Base-by-base conservation (phyloP, 2,329 filamentous ascomycete species). In the Lasiodiplodia gonubiensis region DNA sequence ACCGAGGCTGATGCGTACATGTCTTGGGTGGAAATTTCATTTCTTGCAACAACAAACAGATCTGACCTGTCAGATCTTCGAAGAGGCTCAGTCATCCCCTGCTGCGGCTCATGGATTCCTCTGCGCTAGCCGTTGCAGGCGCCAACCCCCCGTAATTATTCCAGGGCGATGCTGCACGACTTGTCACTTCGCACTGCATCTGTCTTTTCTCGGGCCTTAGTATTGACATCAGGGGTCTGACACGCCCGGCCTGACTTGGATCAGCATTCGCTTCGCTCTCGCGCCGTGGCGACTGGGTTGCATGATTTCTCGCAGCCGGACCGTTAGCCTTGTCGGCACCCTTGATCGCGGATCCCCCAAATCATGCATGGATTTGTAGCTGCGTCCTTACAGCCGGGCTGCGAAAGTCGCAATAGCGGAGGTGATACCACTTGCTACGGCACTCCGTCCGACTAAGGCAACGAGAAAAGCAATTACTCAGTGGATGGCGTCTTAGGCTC, bases 311-410 rank as follows among this genome's bases (percentile, higher is more conserved):
- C 14, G 23, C 55, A 25, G 39, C 57, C 57, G 27, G 33, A n/a
- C 27, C 30, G 18, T 48, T 30, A 21, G 18, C 12, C 25, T 18
- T 7, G 33, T 25, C 39, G 18, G 25, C 42, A 18, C 55, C 16
- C 35, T 16, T 61, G 57, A 61, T 61, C 42, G 30, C 27, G 3
- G 39, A 49, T 61, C 57, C 25, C 57, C 18, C 25, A 37, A n/a
- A 33, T 61, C 25, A 18, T 48, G 39, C 39, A 61, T 33, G 25
- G 11, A 46, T 18, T 21, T 48, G 25, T 25, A 27, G 39, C 21
- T 35, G 10, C 35, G 37, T 16, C 42, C 16, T 27, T 30, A 46
- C 8, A 46, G 42, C 42, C 42, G 37, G n/a, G 1, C 37, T 11
- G 18, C 39, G 33, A 39, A 21, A 55, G 33, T n/a, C 35, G 53